A percentile compares a stretch with the other conserved stretches of the same genome.
Conservation (phyloP, 208 protist species). For the Wallacemonas sp. region DNA sequence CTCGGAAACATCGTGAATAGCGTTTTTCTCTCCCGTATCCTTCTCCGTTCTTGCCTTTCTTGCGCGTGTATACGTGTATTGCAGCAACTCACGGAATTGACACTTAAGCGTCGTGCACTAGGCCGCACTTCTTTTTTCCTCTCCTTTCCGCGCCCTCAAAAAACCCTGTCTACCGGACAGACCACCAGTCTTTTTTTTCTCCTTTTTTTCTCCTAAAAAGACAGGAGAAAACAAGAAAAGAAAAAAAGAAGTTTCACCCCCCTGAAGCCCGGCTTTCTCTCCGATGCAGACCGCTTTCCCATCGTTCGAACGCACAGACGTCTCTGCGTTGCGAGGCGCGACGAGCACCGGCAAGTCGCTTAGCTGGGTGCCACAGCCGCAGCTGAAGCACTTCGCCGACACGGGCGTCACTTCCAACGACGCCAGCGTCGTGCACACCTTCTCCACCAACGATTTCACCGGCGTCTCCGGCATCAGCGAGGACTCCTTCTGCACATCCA, state of each 20-base stretch:
- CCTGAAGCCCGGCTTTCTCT: background rate
- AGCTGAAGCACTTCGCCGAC: background rate
- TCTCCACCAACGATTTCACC: background rate
- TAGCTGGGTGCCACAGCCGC: constrained; percentile 12
- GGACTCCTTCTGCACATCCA: background rate
- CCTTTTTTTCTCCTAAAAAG: constrained; percentile 10
- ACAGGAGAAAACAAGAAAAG: background rate
- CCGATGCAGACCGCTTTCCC: background rate
- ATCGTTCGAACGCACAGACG: background rate
- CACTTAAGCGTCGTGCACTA: too few species aligned
- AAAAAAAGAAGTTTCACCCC: background rate
- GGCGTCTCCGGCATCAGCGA: background rate
- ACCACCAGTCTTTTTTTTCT: too few species aligned
- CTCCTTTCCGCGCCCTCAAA: too few species aligned
- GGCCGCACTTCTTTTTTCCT: too few species aligned
- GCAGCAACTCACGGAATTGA: too few species aligned
- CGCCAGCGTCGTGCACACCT: background rate
- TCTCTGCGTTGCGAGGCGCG: background rate
- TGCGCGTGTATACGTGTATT: too few species aligned
- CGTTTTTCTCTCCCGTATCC: too few species aligned
- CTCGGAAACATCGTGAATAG: too few species aligned
- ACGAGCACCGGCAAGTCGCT: background rate
- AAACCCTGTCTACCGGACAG: too few species aligned
- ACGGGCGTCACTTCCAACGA: background rate
- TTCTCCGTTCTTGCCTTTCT: too few species aligned